These are phyloP conservation scores for Didymella exigua DNA, from an alignment of 2,329 filamentous ascomycete species.

Conservation along the genomic window DNA sequence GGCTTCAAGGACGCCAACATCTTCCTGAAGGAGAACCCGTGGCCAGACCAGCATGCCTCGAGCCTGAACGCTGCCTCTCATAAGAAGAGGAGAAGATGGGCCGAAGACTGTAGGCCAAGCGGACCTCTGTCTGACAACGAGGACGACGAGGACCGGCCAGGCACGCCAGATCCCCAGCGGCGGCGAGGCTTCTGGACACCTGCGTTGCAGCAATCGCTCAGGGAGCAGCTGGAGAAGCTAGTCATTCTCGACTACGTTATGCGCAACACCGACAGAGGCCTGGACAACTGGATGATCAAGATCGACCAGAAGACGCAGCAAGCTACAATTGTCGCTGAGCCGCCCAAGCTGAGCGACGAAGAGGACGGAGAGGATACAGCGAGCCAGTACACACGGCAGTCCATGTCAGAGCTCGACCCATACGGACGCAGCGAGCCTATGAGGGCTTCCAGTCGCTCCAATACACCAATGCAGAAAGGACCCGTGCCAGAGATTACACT, in stretches of 20 bases:
- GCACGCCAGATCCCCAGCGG: slow-evolving; percentile 41
- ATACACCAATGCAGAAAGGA: slow-evolving; percentile 59
- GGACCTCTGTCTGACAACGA: slow-evolving; percentile 65
- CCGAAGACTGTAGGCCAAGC: slow-evolving; percentile 77
- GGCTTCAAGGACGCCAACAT: slow-evolving; percentile 97
- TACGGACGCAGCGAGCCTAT: slow-evolving; percentile 85
- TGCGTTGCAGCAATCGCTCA: slow-evolving; percentile 83
- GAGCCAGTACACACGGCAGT: slow-evolving; percentile 64
- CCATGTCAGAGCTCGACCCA: slow-evolving; percentile 63
- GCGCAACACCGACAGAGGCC: slow-evolving; percentile 94
- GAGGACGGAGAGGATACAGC: slow-evolving; percentile 47
- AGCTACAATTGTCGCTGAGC: slow-evolving; percentile 85
- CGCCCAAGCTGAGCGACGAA: slow-evolving; percentile 67
- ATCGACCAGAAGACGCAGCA: slow-evolving; percentile 84
- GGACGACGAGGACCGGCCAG: slow-evolving; percentile 57
- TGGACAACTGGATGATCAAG: slow-evolving; percentile 99
- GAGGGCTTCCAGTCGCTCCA: slow-evolving; percentile 69
- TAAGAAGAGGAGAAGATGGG: slow-evolving; percentile 71
- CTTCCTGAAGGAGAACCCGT: slow-evolving; percentile 92
- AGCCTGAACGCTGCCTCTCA: slow-evolving; percentile 72
- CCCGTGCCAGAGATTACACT: slow-evolving; percentile 70
- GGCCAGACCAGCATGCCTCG: slow-evolving; percentile 82
- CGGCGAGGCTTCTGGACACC: slow-evolving; percentile 83
- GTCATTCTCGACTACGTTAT: slow-evolving; percentile 99
- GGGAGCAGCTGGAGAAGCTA: slow-evolving; percentile 94